Base-by-base conservation (phyloP, 1,284 basidiomycete genomes). In the Tausonia pullulans region DNA sequence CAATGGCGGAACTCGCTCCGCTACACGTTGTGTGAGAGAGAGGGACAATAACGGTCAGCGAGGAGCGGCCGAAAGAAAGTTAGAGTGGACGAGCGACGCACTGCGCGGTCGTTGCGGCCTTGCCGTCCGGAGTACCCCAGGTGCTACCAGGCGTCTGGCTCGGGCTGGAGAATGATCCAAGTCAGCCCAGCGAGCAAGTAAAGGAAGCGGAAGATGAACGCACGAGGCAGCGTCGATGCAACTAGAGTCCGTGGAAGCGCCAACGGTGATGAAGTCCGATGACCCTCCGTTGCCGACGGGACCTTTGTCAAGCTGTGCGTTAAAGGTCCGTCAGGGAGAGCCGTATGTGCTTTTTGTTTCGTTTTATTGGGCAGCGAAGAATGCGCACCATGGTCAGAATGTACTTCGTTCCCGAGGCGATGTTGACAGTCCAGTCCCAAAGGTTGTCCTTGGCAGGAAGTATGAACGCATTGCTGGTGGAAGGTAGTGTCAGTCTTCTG, bases 81-180 rank as follows among this genome's bases (percentile, higher is more conserved):
- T 10, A 13, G 11, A 16, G n/a, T 5, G 13, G 40, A 45, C 4
- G 39, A 3, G 40, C 7, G 43, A 54, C 61, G 53, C 27, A 53
- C 61, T 39, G 16, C 13, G 63, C 63, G 4, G 63, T 64, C n/a
- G 63, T 64, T 8, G 63, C 63, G 14, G 63, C 63, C 48, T 58
- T 58, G 41, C 63, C 63, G n/a, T 64, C 63, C 43, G 63, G 51
- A 7, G 57, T 63, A 43, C 63, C 63, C 63, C 63, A 64, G 2
- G 63, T 64, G 40, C 58, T 60, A 6, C 63, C 63, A 11, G 63
- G 63, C 40, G 63, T 64, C 43, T 57, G 57, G 3, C 50, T 53
- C 3, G 63, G 63, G n/a, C 61, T 62, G 52, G 9, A 1, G 14
- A 39, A 54, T 2, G 11, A 43, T n/a, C 45, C 16, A 16, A 49